phyloP scores from a whole-genome alignment of 805 yeast genomes.

The Lipomyces anomalus region DNA sequence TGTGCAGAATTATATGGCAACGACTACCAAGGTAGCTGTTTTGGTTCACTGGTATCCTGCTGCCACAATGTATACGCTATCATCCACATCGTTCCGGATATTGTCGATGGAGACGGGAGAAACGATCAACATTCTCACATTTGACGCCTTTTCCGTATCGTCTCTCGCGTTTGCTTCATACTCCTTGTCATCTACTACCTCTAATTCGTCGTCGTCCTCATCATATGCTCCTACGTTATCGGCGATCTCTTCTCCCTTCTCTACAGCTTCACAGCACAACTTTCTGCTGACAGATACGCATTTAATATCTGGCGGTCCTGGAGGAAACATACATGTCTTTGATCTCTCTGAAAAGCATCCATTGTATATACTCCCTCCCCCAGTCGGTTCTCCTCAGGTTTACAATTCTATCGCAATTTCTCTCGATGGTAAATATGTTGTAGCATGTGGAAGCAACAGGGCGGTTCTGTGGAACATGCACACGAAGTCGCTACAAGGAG shows the following conservation, averaged over 20 bases:
- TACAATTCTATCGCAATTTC: slow-evolving; percentile 9
- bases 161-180: no score
- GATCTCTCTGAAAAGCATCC: slow-evolving; percentile 5
- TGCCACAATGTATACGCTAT: slow-evolving; percentile 13
- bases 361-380: slow-evolving; percentile 5
- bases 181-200: no score
- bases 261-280: slow-evolving; percentile 9
- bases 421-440: slow-evolving; percentile 9
- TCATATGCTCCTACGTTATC: background rate
- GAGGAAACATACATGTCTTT: slow-evolving; percentile 9
- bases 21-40: slow-evolving; percentile 11
- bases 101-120: slow-evolving; percentile 7
- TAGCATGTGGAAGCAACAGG: slow-evolving; percentile 10
- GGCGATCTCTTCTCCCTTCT: slow-evolving; percentile 2
- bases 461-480: slow-evolving; percentile 13
- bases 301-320: slow-evolving; percentile 13
- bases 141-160: no score
- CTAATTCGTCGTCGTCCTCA: no score
- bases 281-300: slow-evolving; percentile 13
- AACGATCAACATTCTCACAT: slow-evolving; percentile 3
- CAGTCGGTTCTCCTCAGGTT: slow-evolving; percentile 1
- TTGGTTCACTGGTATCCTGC: slow-evolving; percentile 17
- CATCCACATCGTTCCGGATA: slow-evolving; percentile 13
- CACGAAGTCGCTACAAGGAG: slow-evolving; percentile 8
- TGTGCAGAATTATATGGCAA: slow-evolving; percentile 8